These are phyloP conservation scores for Aureobasidium sp. DNA, from an alignment of 2,329 filamentous ascomycete species.

Conservation along the genomic window DNA sequence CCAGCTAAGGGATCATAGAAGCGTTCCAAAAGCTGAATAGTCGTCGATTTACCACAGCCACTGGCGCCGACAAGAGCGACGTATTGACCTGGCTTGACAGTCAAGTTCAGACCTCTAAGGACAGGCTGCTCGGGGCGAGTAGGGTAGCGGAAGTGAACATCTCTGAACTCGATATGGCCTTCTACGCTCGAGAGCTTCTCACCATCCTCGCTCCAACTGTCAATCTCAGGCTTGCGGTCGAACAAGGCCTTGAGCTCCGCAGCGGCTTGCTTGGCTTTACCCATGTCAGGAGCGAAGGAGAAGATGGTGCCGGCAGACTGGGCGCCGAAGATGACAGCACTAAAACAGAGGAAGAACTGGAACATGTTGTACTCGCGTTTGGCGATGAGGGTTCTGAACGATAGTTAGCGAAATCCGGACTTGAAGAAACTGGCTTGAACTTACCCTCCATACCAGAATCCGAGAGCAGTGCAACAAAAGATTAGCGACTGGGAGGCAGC, in stretches of 20 bases:
- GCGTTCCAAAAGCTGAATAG: constrained; percentile 35
- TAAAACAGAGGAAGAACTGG: constrained; percentile 89
- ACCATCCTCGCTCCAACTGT: constrained; percentile 69
- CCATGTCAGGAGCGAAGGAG: constrained; percentile 85
- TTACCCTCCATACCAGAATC: constrained; percentile 69
- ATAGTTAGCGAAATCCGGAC: background rate
- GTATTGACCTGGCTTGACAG: background rate
- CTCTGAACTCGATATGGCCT: constrained; percentile 39
- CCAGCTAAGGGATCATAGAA: constrained; percentile 35
- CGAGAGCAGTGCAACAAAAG: constrained; percentile 74
- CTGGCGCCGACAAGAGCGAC: constrained; percentile 34
- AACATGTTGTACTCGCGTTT: constrained; percentile 65
- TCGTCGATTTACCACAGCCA: constrained; percentile 36
- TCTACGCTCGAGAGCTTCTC: constrained; percentile 55
- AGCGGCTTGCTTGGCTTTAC: constrained; percentile 81
- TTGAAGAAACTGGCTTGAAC: background rate
- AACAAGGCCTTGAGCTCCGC: constrained; percentile 73
- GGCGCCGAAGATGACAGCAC: constrained; percentile 78
- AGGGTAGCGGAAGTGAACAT: background rate
- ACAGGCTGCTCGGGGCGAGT: background rate
- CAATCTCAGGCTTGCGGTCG: constrained; percentile 72
- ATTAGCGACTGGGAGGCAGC: constrained; percentile 75
- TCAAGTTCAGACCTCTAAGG: background rate
- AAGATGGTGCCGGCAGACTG: constrained; percentile 88
- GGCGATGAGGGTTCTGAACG: constrained; percentile 46